A percentile compares a stretch with the other conserved stretches of the same genome.
Conservation (phyloP, 805 yeast genomes). For the Metschnikowia matae region DNA sequence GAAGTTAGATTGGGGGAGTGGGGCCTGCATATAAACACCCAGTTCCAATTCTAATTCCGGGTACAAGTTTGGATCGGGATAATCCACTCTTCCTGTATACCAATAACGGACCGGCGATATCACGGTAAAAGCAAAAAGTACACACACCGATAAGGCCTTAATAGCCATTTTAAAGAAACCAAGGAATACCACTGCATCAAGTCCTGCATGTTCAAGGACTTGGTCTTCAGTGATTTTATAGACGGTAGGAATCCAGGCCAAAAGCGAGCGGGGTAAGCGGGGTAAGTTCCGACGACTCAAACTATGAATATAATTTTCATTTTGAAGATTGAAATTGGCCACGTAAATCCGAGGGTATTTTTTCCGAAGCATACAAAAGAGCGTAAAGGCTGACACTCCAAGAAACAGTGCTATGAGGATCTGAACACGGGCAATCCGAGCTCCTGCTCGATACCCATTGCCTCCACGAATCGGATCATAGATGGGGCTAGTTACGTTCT, state of each 20-base stretch:
- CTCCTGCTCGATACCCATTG: conserved; percentile 18
- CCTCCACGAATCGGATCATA: conserved; percentile 18
- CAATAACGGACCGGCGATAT: conserved; percentile 83
- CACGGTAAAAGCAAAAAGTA: conserved; percentile 65
- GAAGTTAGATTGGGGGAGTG: not conserved
- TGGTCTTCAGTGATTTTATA: conserved; percentile 66
- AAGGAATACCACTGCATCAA: conserved; percentile 89
- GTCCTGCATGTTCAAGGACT: conserved; percentile 82
- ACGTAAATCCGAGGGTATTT: conserved; percentile 81
- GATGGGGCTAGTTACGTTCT: conserved; percentile 12
- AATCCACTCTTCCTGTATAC: conserved; percentile 75
- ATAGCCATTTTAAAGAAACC: conserved; percentile 90
- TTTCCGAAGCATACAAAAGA: conserved; percentile 68
- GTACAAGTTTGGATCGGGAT: conserved; percentile 19
- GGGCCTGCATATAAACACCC: conserved; percentile 11
- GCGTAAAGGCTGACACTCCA: conserved; percentile 63
- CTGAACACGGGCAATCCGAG: conserved; percentile 73
- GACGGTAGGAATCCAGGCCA: conserved; percentile 78
- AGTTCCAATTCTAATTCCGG: not conserved
- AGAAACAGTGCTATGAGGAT: conserved; percentile 61
- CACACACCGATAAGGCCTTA: conserved; percentile 57
- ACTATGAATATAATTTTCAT: conserved; percentile 38
- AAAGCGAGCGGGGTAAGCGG: conserved; percentile 52
- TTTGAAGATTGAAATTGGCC: conserved; percentile 60
- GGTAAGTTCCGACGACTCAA: conserved; percentile 53